Evolutionary conservation across 2,329 filamentous ascomycete genomes (phyloP), one percentile per base, ranked within the genome.

Genomic region (Bertia moriformis): DNA sequence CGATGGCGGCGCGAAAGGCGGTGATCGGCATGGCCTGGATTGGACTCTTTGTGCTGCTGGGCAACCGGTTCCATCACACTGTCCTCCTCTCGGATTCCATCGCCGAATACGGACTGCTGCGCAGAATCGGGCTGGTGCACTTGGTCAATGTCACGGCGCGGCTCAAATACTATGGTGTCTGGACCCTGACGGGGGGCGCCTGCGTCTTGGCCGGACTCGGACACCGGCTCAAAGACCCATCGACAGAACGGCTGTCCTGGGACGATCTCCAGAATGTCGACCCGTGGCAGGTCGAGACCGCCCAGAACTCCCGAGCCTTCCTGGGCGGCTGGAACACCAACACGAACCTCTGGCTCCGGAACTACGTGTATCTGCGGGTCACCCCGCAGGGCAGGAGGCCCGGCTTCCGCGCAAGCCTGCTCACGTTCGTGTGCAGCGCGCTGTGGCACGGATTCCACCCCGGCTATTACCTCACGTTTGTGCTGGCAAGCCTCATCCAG

Each of bases 371-470:
- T 48, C 60, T 82, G 19, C 67, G 77, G 14, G 77, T 82, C 13
- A 82, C 77, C 1, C 77, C 77, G 0, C 78, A 75, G 49, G 77
- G 77, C 32, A 77, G 77, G n/a, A 27, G 22, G 22, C 22, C 22
- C n/a, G 22, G 22, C 7, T 27, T 27, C 22, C 22, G 22, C n/a
- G 59, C 82, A 81, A 48, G 77, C 77, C 3, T 82, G 53, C 75
- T 74, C 2, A 82, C 77, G 0, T 82, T 82, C 49, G 63, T 69
- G 10, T 81, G 77, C 12, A 79, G 74, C 47, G 75, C 77, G 1
- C 73, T 81, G 48, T 82, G 77, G 77, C 77, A 82, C 52, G 77
- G 77, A 29, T 81, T 82, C 54, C 77, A 77, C 41, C 75, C 77
- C 1, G 77, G 77, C 4, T 81, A 82, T 52, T 80, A 80, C 54